A percentile compares a stretch with the other conserved stretches of the same genome.
Conservation (phyloP, 208 protist species). For the Leishmania tropica region DNA sequence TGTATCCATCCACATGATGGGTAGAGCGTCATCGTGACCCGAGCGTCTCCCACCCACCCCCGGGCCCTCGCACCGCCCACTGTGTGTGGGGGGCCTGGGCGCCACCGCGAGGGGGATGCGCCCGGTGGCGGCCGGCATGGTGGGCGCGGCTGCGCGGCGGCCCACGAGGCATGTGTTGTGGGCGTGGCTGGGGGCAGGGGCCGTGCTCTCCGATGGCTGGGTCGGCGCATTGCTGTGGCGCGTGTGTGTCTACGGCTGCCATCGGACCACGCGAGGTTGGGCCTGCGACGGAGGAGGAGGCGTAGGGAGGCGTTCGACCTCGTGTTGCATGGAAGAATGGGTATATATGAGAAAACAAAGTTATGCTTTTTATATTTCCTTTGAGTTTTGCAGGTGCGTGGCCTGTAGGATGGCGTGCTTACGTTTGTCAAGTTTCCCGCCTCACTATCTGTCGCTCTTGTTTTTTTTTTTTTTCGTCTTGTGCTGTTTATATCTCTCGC, state of each 20-base stretch:
- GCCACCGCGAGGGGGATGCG: not conserved
- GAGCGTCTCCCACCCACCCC: not conserved
- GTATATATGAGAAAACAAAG: no score
- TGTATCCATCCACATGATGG: not conserved
- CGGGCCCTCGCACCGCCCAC: not conserved
- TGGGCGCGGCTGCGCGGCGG: not conserved
- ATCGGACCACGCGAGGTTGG: not conserved
- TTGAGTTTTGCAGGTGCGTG: not conserved
- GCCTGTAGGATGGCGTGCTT: not conserved
- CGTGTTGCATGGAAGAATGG: not conserved
- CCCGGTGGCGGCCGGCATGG: not conserved
- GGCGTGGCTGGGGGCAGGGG: not conserved
- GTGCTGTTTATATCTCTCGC: not conserved
- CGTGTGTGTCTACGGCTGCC: not conserved
- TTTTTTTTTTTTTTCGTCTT: not conserved
- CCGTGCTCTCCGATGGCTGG: not conserved
- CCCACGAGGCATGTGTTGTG: not conserved
- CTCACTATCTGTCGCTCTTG: not conserved
- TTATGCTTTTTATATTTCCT: not conserved
- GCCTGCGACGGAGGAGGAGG: no score
- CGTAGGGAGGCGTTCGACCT: no score
- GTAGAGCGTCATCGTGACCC: not conserved
- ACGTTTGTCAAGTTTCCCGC: not conserved
- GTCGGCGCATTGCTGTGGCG: not conserved
- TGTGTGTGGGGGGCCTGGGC: not conserved